These are phyloP conservation scores for Marchantia polymorpha DNA, from an alignment of 225 moss, liverwort and hornwort species.

Conservation along the genomic window DNA sequence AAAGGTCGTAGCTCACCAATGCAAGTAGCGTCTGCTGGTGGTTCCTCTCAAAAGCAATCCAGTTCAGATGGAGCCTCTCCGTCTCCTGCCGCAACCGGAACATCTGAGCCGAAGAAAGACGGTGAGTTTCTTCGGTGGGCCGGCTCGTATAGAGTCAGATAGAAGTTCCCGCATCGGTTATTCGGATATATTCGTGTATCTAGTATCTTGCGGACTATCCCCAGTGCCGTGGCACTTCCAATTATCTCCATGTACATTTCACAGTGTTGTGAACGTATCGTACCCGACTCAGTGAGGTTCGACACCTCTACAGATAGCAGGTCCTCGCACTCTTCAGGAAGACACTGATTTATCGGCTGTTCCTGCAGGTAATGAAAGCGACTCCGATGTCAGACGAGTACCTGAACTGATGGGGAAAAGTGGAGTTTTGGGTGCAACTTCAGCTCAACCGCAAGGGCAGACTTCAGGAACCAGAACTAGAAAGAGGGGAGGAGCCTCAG, in stretches of 20 bases:
- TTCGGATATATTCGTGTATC: too few relatives aligned
- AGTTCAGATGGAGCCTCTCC: constrained; percentile 72
- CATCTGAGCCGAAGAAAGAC: constrained; percentile 71
- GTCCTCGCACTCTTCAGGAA: too few relatives aligned
- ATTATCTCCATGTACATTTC: too few relatives aligned
- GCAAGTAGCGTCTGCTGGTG: constrained; percentile 55
- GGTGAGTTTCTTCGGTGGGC: constrained; percentile 43
- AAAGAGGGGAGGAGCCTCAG: constrained; percentile 87
- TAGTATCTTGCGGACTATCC: too few relatives aligned
- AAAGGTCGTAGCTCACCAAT: constrained; percentile 45
- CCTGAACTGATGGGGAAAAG: constrained; percentile 80
- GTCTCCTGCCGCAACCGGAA: constrained; percentile 52
- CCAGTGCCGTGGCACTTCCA: too few relatives aligned
- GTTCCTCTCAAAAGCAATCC: constrained; percentile 69
- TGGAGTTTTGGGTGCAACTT: constrained; percentile 52
- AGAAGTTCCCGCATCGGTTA: too few relatives aligned
- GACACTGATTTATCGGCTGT: neutral
- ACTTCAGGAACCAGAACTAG: constrained; percentile 59
- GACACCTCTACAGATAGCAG: too few relatives aligned
- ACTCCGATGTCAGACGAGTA: constrained; percentile 89
- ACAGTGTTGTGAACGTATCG: too few relatives aligned
- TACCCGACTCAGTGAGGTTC: too few relatives aligned
- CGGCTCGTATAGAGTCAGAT: too few relatives aligned
- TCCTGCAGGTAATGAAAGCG: constrained; percentile 82
- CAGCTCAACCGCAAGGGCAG: constrained; percentile 67